Evolutionary conservation across 2,329 filamentous ascomycete genomes (phyloP).

Genomic region (Cytospora mali): DNA sequence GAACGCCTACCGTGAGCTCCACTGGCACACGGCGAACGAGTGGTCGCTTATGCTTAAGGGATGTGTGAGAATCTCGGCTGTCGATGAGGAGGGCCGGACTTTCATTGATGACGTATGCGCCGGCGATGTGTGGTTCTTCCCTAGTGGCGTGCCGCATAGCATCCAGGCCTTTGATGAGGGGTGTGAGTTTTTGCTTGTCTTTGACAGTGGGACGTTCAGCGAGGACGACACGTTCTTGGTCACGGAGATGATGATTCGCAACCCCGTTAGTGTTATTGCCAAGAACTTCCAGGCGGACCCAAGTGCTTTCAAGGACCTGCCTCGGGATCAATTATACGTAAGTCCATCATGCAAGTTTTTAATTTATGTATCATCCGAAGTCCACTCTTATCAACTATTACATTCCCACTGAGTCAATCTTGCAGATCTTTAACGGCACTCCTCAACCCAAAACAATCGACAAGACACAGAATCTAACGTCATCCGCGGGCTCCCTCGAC

Average conservation of each 20-base stretch:
- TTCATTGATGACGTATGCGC: constrained; percentile 52
- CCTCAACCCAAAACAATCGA: constrained; percentile 48
- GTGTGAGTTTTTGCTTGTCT: constrained; percentile 62
- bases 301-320: constrained; percentile 51
- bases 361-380: too few species aligned
- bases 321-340: constrained; percentile 49
- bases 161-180: constrained; percentile 59
- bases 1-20: constrained; percentile 62
- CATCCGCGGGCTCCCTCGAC: constrained; percentile 46
- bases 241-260: constrained; percentile 54
- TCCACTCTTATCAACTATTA: too few species aligned
- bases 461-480: constrained; percentile 48
- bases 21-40: constrained; percentile 61
- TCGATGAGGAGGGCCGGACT: constrained; percentile 53
- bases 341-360: too few species aligned
- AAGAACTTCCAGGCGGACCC: constrained; percentile 56
- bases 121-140: constrained; percentile 59
- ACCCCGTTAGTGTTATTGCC: constrained; percentile 54
- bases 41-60: constrained; percentile 59
- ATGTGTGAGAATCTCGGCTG: constrained; percentile 52
- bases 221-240: constrained; percentile 64
- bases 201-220: constrained; percentile 60
- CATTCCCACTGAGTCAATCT: background rate
- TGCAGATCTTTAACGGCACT: constrained; percentile 54
- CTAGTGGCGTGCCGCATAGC: constrained; percentile 52